Percentiles rank a stretch among this genome's conserved stretches.
Evolutionary conservation across 345 rosid species (phyloP).

Genomic region (Eucalyptus sp.): DNA sequence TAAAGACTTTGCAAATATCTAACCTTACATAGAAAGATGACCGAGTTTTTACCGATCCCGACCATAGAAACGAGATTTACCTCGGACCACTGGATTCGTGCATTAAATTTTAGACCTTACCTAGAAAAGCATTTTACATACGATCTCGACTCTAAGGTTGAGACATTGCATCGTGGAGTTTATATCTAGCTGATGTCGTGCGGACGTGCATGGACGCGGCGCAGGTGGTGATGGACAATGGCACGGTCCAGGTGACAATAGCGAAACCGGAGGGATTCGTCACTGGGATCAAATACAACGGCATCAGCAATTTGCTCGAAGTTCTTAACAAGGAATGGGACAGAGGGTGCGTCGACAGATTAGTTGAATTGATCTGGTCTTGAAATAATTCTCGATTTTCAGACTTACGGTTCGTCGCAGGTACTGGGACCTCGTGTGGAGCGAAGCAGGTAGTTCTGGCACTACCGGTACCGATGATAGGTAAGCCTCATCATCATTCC

Average conservation of each 20-base stretch:
- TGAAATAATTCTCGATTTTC: not conserved
- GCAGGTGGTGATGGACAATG: conserved; percentile 48
- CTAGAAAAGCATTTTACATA: not conserved
- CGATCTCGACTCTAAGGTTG: not conserved
- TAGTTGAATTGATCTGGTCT: not conserved
- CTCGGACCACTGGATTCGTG: not conserved
- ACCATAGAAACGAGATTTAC: not conserved
- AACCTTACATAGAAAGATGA: not conserved
- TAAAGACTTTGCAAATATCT: not conserved
- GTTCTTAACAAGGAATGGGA: conserved; percentile 28
- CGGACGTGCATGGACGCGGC: not conserved
- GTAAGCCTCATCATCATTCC: conserved; percentile 1
- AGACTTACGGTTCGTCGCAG: not conserved
- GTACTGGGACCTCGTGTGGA: conserved; percentile 50
- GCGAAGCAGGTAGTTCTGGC: conserved; percentile 27
- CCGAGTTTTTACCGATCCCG: not conserved
- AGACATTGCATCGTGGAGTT: not conserved
- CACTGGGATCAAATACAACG: conserved; percentile 24
- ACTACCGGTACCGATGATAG: conserved; percentile 36
- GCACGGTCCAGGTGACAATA: conserved; percentile 24
- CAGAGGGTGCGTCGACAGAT: conserved; percentile 25
- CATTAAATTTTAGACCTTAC: not conserved
- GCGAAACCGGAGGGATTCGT: conserved; percentile 41
- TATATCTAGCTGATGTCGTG: not conserved
- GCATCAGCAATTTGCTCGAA: conserved; percentile 43